Conservation (phyloP, 129 eudicot genomes). For the Mikania micrantha region DNA sequence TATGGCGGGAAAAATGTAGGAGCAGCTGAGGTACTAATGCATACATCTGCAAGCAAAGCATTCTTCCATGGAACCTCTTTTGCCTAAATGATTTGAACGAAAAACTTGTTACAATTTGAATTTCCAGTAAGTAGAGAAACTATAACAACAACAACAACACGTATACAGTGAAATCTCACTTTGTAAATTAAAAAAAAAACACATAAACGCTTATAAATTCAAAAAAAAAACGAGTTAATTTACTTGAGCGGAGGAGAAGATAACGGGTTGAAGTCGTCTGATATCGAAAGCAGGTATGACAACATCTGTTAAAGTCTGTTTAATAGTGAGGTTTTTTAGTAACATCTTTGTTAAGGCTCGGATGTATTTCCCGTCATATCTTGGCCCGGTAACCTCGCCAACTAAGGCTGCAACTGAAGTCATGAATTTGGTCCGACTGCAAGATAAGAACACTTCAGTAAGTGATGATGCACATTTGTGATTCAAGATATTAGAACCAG, state of each 20-base stretch:
- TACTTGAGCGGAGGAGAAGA: constrained; percentile 40
- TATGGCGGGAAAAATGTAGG: constrained; percentile 61
- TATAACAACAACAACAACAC: not conserved
- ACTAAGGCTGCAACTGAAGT: constrained; percentile 10
- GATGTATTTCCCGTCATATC: constrained; percentile 46
- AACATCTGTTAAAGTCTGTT: constrained; percentile 31
- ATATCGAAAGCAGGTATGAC: constrained; percentile 54
- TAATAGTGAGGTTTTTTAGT: constrained; percentile 28
- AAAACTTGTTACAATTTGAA: not conserved
- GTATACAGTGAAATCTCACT: no score
- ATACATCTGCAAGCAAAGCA: constrained; percentile 49
- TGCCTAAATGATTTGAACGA: constrained; percentile 22
- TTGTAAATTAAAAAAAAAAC: not conserved
- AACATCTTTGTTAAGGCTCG: constrained; percentile 22
- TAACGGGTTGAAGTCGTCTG: constrained; percentile 36
- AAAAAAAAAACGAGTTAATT: not conserved
- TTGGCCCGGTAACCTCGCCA: constrained; percentile 33
- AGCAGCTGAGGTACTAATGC: constrained; percentile 57
- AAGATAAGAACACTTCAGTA: not conserved
- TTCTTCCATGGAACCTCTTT: constrained; percentile 21
- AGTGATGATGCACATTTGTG: not conserved
- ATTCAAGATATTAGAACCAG: no score
- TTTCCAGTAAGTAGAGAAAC: not conserved
- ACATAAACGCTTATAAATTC: not conserved
- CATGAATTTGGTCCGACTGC: constrained; percentile 32